Evolutionary conservation across 2,329 filamentous ascomycete species (phyloP).

Genomic region (Eutypella sp.): DNA sequence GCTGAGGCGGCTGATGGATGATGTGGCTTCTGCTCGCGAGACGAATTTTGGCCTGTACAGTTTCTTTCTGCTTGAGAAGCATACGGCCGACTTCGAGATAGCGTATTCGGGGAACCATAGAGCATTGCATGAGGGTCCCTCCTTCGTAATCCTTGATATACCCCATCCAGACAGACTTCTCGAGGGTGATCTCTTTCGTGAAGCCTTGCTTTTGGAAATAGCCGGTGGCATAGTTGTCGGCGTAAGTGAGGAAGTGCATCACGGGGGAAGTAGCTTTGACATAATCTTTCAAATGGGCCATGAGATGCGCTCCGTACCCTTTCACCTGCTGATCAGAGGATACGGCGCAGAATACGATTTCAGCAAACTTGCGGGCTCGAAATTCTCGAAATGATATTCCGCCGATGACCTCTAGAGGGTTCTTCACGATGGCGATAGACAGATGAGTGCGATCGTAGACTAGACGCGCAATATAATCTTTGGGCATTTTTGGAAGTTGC

Average conservation of each 20-base stretch:
- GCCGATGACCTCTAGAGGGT: slow-evolving; percentile 83
- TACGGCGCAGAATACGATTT: slow-evolving; percentile 97
- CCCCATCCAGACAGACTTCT: slow-evolving; percentile 89
- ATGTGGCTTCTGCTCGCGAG: slow-evolving; percentile 82
- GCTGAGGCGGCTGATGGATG: slow-evolving; percentile 75
- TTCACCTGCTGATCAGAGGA: slow-evolving; percentile 96
- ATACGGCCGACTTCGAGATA: slow-evolving; percentile 87
- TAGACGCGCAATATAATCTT: slow-evolving; percentile 92
- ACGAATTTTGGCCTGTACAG: slow-evolving; percentile 85
- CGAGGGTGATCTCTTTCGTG: slow-evolving; percentile 91
- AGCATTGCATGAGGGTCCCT: slow-evolving; percentile 96
- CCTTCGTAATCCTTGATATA: slow-evolving; percentile 99
- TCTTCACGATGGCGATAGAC: slow-evolving; percentile 93
- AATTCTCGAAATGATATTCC: slow-evolving; percentile 95
- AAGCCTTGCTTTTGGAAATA: slow-evolving; percentile 99
- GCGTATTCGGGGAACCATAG: slow-evolving; percentile 86
- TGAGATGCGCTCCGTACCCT: slow-evolving; percentile 91
- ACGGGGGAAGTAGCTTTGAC: slow-evolving; percentile 92
- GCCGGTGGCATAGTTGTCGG: slow-evolving; percentile 95
- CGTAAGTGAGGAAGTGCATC: slow-evolving; percentile 96
- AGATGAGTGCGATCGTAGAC: slow-evolving; percentile 94
- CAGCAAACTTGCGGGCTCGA: slow-evolving; percentile 81
- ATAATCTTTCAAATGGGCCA: slow-evolving; percentile 95
- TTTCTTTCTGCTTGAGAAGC: slow-evolving; percentile 92
- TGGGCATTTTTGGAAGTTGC: slow-evolving; percentile 95